Base-by-base conservation (phyloP, 495 filamentous ascomycete species). In the Penicillium antarcticum region DNA sequence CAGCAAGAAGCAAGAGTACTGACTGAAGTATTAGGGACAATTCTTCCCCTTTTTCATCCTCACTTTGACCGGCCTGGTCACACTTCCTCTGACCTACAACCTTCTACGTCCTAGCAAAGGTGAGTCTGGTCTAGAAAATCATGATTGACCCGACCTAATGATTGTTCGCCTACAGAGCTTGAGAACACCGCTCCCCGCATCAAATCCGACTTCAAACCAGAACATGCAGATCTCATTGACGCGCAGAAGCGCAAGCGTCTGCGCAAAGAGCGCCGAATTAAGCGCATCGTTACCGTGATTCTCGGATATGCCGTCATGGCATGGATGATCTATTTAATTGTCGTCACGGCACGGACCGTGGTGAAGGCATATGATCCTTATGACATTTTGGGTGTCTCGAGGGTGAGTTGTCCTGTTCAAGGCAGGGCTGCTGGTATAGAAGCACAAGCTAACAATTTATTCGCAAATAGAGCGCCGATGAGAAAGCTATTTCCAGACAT, bases 11-110 rank as follows among this genome's bases (percentile, higher is more conserved):
- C 1, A 6, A 6, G 31, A 29, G 5, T 21, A 23, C 41, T 68
- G 17, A 63, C 45, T 31, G 8, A 18, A 16, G 12, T 16, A 45
- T 35, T 56, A 97, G 85, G 92, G 92, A 38, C 87, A 96, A 84
- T 96, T 96, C 78, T 98, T 96, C 80, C 94, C 94, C 60, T 97
- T 91, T 80, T 98, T 97, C 79, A 83, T 98, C 71, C 82, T 97
- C 63, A 96, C 91, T 41, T 82, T 97, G 56, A 82, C 87, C 48
- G 83, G 84, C 65, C 84, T 98, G 49, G 78, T 97, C 73, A 95
- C 92, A 14, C 71, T 97, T 41, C 95, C 94, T 52, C 78, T 95
- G 63, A 96, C 94, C 56, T 96, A 92, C 69, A 87, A 84, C 51
- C 79, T 92, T 50, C 77, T 95, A 51, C 85, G 83, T 68, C 83